These are phyloP conservation scores for Pleurotus tuoliensis DNA, from an alignment of 768 basidiomycete genomes.

Conservation along the genomic window DNA sequence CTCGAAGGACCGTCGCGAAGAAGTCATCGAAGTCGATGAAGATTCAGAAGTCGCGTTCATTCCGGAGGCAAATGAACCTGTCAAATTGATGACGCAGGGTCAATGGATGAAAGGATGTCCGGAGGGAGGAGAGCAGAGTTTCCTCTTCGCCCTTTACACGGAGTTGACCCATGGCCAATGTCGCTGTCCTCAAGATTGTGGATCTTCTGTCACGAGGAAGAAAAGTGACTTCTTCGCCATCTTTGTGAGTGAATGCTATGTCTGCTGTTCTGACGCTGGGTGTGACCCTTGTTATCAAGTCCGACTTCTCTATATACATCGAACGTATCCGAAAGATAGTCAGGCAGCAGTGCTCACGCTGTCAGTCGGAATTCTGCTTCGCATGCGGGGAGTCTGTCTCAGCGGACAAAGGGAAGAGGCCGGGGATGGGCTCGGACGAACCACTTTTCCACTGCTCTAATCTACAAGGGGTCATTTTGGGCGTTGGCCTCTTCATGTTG, in stretches of 20 bases:
- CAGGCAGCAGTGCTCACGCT: constrained; percentile 57
- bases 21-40: constrained; percentile 90
- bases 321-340: constrained; percentile 56
- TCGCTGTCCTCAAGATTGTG: constrained; percentile 75
- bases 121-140: constrained; percentile 86
- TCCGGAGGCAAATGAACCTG: constrained; percentile 36
- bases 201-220: constrained; percentile 51
- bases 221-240: constrained; percentile 82
- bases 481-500: constrained; percentile 86
- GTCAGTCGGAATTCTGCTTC: constrained; percentile 60
- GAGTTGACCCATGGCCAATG: constrained; percentile 62
- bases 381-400: constrained; percentile 72
- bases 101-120: constrained; percentile 99
- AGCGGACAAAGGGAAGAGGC: constrained; percentile 37
- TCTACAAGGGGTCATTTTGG: constrained; percentile 84
- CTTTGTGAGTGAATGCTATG: constrained; percentile 50
- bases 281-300: constrained; percentile 36
- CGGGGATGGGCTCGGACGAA: constrained; percentile 43
- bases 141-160: constrained; percentile 81
- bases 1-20: constrained; percentile 89
- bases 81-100: constrained; percentile 77
- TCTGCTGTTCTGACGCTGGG: neutral
- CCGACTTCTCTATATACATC: constrained; percentile 69
- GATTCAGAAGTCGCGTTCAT: constrained; percentile 53
- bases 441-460: constrained; percentile 86